Base-by-base conservation (phyloP, 495 filamentous ascomycete genomes). In the Entonaema liquescens region DNA sequence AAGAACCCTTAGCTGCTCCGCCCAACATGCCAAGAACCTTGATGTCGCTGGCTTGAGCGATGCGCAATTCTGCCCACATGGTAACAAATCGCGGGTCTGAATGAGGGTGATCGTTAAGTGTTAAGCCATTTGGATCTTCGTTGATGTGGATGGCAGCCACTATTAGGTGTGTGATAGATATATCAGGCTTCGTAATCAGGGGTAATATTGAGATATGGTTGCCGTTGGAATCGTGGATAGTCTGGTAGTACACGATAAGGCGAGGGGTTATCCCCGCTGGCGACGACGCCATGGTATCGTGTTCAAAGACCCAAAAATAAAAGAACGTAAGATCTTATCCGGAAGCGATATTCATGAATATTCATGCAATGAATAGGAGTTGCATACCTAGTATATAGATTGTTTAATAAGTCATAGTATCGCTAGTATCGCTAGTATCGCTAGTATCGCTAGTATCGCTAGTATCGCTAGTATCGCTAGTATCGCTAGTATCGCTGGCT, bases 61-160 rank as follows among this genome's bases (percentile, higher is more conserved):
- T 70, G n/a, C 83, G 84, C 7, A 93, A 82, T 70, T 95, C 92
- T 11, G 83, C 86, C 91, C 92, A 95, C 33, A 93, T 81, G 0
- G 81, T 82, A 35, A 81, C 75, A 73, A 86, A 89, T 29, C 86
- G 83, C 5, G 87, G 77, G 71, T 88, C 79, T 0, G 83, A 79
- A 1, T 88, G 89, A 2, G 83, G 83, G 71, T 93, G 89, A 81
- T 96, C 88, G 74, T 96, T 96, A 49, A 94, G 87, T 1, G 89
- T 91, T 67, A 94, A 84, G 7, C 79, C 82, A 28, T 87, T 79
- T 0, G 83, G 74, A 53, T 85, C 83, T 67, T 91, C 85, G 74
- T 95, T 94, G 76, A 95, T 80, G 76, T 95, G 93, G 58, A 96
- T 88, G 2, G 93, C 92, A 7, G 92, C 92, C 49, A 96, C 74